Conservation (phyloP, 2,329 filamentous ascomycete genomes). For the Blumeria hordei region DNA sequence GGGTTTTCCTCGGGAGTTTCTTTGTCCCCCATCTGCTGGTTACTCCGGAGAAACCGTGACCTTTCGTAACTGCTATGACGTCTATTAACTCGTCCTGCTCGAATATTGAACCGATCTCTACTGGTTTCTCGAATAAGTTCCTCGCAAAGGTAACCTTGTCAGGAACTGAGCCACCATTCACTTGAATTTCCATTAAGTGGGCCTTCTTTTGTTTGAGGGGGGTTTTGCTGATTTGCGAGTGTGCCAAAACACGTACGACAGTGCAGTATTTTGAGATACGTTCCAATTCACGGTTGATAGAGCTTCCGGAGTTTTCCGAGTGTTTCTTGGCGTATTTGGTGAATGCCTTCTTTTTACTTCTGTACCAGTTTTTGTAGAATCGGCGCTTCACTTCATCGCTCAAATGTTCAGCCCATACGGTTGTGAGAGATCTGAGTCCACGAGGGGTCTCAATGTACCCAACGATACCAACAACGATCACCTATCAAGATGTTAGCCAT, state of each 20-base stretch:
- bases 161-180: slow-evolving; percentile 89
- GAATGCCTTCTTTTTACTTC: slow-evolving; percentile 99
- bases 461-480: slow-evolving; percentile 99
- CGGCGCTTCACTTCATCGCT: slow-evolving; percentile 96
- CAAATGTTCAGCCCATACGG: slow-evolving; percentile 98
- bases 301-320: slow-evolving; percentile 74
- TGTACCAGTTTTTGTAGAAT: slow-evolving; percentile 99
- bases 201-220: slow-evolving; percentile 99
- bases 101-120: slow-evolving; percentile 81
- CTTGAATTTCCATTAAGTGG: slow-evolving; percentile 98
- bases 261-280: slow-evolving; percentile 99
- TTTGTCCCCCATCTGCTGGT: slow-evolving; percentile 98
- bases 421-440: slow-evolving; percentile 96
- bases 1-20: slow-evolving; percentile 99
- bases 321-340: slow-evolving; percentile 99
- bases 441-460: slow-evolving; percentile 99
- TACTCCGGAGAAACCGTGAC: slow-evolving; percentile 95
- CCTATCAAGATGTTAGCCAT: slow-evolving; percentile 55
- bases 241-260: slow-evolving; percentile 93
- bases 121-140: slow-evolving; percentile 97
- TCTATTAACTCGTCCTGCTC: slow-evolving; percentile 99
- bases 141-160: slow-evolving; percentile 95
- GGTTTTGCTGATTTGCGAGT: slow-evolving; percentile 98
- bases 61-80: slow-evolving; percentile 97
- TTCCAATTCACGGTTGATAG: slow-evolving; percentile 92